phyloP scores from a whole-genome alignment of 1,284 basidiomycete species.

The Cryptococcus deneoformans region DNA sequence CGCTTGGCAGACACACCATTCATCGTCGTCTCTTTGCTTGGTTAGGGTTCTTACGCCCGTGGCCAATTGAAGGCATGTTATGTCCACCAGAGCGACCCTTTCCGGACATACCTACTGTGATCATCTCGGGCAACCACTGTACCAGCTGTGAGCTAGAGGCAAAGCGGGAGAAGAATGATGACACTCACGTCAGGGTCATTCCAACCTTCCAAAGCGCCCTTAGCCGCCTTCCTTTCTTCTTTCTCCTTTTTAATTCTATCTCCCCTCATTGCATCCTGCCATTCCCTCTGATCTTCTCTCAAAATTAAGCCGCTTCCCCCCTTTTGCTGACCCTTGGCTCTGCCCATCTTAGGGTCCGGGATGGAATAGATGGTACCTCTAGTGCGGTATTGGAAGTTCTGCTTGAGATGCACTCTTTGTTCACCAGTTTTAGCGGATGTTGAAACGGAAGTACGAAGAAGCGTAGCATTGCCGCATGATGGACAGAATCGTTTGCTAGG shows the following conservation, averaged over 20 bases:
- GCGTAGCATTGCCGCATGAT: constrained; percentile 89
- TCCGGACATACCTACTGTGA: constrained; percentile 68
- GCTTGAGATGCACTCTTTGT: constrained; percentile 78
- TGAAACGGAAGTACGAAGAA: constrained; percentile 88
- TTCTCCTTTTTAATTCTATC: constrained; percentile 68
- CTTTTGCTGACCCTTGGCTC: constrained; percentile 77
- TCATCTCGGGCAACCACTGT: constrained; percentile 79
- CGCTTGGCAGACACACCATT: not conserved
- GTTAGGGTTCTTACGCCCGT: constrained; percentile 79
- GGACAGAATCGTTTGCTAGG: constrained; percentile 95
- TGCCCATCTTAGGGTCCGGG: constrained; percentile 84
- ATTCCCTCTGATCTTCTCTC: constrained; percentile 86
- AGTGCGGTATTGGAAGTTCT: constrained; percentile 90
- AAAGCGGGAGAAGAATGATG: not conserved
- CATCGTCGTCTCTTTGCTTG: constrained; percentile 28
- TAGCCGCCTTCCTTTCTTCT: constrained; percentile 70
- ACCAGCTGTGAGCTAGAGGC: not conserved
- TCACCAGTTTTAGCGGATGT: constrained; percentile 60
- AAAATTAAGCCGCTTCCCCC: constrained; percentile 67
- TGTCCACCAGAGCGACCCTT: constrained; percentile 63
- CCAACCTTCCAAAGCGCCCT: constrained; percentile 69
- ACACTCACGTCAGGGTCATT: constrained; percentile 75
- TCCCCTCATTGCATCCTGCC: constrained; percentile 72
- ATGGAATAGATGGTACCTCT: constrained; percentile 94
- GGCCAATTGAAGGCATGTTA: constrained; percentile 76